Conservation (phyloP, 495 filamentous ascomycete species). For the Collariella sp. region DNA sequence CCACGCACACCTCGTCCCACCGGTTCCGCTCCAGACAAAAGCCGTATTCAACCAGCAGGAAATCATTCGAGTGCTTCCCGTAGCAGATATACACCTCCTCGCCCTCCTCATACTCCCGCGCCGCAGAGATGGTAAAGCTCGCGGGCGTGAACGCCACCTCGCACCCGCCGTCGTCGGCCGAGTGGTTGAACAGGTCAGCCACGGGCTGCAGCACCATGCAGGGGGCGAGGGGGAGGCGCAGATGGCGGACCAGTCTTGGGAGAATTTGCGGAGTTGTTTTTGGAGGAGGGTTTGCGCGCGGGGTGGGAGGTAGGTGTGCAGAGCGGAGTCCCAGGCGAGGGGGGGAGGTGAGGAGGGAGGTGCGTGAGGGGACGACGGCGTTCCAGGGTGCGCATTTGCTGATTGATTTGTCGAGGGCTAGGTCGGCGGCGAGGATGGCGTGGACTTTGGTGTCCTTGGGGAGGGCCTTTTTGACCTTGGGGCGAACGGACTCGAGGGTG, state of each 20-base stretch:
- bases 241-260: slow-evolving; percentile 51
- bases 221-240: slow-evolving; percentile 36
- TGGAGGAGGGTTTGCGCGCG: slow-evolving; percentile 43
- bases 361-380: slow-evolving; percentile 54
- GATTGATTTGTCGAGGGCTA: slow-evolving; percentile 44
- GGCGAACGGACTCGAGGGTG: slow-evolving; percentile 51
- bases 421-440: slow-evolving; percentile 59
- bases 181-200: slow-evolving; percentile 80
- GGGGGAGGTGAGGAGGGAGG: slow-evolving; percentile 59
- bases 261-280: slow-evolving; percentile 54
- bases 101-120: slow-evolving; percentile 48
- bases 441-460: slow-evolving; percentile 53
- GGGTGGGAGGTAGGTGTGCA: slow-evolving; percentile 43
- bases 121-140: slow-evolving; percentile 54
- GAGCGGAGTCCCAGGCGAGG: slow-evolving; percentile 51
- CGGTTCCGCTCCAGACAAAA: slow-evolving; percentile 62
- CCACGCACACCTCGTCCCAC: slow-evolving; percentile 60
- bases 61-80: slow-evolving; percentile 71
- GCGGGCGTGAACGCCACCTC: slow-evolving; percentile 49
- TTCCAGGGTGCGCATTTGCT: slow-evolving; percentile 47
- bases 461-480: slow-evolving; percentile 35
- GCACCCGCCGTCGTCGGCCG: slow-evolving; percentile 54
- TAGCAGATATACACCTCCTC: slow-evolving; percentile 78
- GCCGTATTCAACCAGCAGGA: slow-evolving; percentile 76
- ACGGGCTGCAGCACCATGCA: slow-evolving; percentile 77